A percentile compares a stretch with the other conserved stretches of the same genome.
These are phyloP conservation scores for Acorus calamus DNA, from an alignment of 106 monocot genomes.

Conservation along the genomic window DNA sequence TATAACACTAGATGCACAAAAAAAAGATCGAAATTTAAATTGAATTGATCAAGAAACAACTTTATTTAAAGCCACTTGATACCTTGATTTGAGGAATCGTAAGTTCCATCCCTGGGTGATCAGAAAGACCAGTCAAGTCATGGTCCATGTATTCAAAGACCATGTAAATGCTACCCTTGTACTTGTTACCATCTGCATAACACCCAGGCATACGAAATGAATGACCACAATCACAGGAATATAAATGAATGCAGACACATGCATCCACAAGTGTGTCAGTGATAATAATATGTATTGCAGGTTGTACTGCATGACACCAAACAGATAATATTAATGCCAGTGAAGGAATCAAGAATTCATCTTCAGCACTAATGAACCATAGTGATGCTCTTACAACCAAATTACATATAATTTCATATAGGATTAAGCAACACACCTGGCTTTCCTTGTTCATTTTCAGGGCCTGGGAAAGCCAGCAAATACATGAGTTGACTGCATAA, in stretches of 20 bases:
- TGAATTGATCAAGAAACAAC: neutral
- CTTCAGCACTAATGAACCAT: too few relatives aligned
- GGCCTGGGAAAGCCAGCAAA: constrained; percentile 35
- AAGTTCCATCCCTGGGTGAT: constrained; percentile 90
- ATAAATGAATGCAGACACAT: too few relatives aligned
- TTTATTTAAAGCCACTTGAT: neutral
- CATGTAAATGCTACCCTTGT: constrained; percentile 96
- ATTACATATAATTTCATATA: too few relatives aligned
- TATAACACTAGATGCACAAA: constrained; percentile 58
- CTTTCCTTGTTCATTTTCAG: constrained; percentile 92
- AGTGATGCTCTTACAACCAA: too few relatives aligned
- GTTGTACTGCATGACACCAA: too few relatives aligned
- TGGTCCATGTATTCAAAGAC: constrained; percentile 99
- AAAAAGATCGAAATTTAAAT: neutral
- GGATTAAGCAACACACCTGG: constrained; percentile 28
- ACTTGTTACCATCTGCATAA: constrained; percentile 74
- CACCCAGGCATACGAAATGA: neutral
- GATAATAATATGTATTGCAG: too few relatives aligned
- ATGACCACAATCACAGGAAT: too few relatives aligned
- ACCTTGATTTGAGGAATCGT: constrained; percentile 95
- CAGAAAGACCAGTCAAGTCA: constrained; percentile 87
- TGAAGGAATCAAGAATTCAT: too few relatives aligned
- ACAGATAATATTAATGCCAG: too few relatives aligned
- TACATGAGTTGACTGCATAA: neutral
- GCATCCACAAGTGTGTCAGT: too few relatives aligned